phyloP scores from a whole-genome alignment of 306 rosid species.

The Datisca glomerata region DNA sequence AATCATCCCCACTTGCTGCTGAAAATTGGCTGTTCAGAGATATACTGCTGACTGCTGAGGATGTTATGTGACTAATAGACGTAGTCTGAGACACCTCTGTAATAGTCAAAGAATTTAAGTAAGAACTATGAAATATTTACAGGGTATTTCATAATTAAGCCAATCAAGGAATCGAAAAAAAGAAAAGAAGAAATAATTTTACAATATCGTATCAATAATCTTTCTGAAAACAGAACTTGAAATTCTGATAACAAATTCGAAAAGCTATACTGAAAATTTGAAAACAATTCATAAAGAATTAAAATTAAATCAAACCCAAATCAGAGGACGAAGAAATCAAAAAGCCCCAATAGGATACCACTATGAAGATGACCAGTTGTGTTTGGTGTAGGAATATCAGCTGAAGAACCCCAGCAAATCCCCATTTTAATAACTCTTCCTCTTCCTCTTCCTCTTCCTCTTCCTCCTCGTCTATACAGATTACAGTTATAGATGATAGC shows the following conservation, averaged over 20 bases:
- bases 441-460: not conserved
- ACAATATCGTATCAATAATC: no score
- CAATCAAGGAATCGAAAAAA: no score
- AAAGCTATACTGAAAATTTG: not conserved
- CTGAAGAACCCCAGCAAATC: conserved; percentile 60
- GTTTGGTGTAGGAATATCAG: conserved; percentile 19
- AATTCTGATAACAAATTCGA: no score
- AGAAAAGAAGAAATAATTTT: no score
- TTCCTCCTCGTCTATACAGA: no score
- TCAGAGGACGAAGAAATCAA: not conserved
- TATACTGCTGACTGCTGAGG: conserved; percentile 34
- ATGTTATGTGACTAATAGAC: conserved; percentile 35
- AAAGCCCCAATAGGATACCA: conserved; percentile 13
- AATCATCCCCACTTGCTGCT: conserved; percentile 33
- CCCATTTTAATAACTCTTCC: conserved; percentile 43
- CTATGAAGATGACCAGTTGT: conserved; percentile 41
- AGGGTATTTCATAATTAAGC: no score
- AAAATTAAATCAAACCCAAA: not conserved
- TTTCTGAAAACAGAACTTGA: no score
- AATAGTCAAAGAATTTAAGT: conserved; percentile 8
- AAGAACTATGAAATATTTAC: no score
- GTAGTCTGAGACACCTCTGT: conserved; percentile 39
- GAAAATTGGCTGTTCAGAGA: conserved; percentile 59
- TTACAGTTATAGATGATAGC: no score
- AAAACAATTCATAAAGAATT: not conserved